Evolutionary conservation across 164 flowering plant genomes (phyloP), one percentile per base, ranked within the genome.

Genomic region (Echeveria elegans): DNA sequence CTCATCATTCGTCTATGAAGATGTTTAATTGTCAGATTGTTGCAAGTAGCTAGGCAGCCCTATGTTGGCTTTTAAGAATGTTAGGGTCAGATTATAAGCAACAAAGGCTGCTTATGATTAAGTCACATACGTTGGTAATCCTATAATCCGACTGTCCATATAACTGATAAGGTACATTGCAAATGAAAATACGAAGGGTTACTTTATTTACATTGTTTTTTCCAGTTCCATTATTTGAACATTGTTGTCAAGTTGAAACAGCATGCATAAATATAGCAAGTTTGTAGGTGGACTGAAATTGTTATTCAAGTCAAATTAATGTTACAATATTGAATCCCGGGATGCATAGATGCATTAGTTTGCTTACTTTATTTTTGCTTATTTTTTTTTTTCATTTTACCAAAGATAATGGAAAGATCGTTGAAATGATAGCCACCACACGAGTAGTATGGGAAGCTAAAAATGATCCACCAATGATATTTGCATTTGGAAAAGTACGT

Each of bases 241-340:
- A 6, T 53, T 53, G n/a, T 50, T 50, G 58, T n/a, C 58, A 50
- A 50, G 28, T 50, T 50, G 58, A 50, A n/a, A 50, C 58, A 50
- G 12, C 58, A 50, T n/a, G 58, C 50, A n/a, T n/a, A n/a, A n/a
- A n/a, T n/a, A n/a, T n/a, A n/a, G n/a, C n/a, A n/a, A n/a, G n/a
- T n/a, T n/a, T n/a, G n/a, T n/a, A n/a, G n/a, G n/a, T n/a, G n/a
- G n/a, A n/a, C n/a, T n/a, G n/a, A n/a, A 45, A 47, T 18, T 15
- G 5, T 47, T 47, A 47, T 38, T 47, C 52, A 47, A 47, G 52
- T 47, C 52, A 47, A 47, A 47, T 15, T 47, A 47, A 47, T 18
- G 16, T 47, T 47, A 11, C 16, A 0, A 47, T n/a, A n/a, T n/a
- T n/a, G n/a, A n/a, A n/a, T n/a, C n/a, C n/a, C n/a, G n/a, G n/a